Conservation (phyloP, 140 eudicot genomes). For the Stevia rebaudiana region DNA sequence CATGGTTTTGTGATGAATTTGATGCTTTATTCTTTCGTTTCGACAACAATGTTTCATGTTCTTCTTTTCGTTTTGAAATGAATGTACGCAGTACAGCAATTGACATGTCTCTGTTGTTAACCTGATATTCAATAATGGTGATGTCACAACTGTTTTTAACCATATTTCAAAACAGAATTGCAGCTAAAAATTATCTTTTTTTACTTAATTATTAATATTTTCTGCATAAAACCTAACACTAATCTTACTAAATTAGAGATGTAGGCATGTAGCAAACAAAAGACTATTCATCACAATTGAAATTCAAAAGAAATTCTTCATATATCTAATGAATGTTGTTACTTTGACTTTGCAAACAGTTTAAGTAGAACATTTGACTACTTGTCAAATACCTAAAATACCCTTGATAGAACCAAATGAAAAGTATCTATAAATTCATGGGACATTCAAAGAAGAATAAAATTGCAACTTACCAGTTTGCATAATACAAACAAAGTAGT, state of each 20-base stretch:
- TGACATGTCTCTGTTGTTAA: slow-evolving; percentile 91
- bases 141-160: neutral
- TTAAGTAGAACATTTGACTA: slow-evolving; percentile 1
- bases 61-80: slow-evolving; percentile 68
- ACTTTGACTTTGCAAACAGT: slow-evolving; percentile 4
- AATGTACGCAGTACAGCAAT: slow-evolving; percentile 88
- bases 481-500: neutral
- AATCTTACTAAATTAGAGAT: neutral
- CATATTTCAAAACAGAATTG: neutral
- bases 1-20: slow-evolving; percentile 34
- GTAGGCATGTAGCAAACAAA: neutral
- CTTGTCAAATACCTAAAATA: neutral
- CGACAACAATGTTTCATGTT: slow-evolving; percentile 50
- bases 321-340: neutral
- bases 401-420: neutral
- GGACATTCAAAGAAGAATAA: neutral
- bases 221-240: too few species aligned
- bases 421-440: neutral
- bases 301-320: neutral
- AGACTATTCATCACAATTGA: neutral
- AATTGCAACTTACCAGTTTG: neutral
- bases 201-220: too few species aligned
- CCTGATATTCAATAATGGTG: slow-evolving; percentile 39
- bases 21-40: slow-evolving; percentile 34
- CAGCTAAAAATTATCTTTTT: neutral